Base-by-base conservation (phyloP, 345 rosid species). In the Salix koriyanagi region DNA sequence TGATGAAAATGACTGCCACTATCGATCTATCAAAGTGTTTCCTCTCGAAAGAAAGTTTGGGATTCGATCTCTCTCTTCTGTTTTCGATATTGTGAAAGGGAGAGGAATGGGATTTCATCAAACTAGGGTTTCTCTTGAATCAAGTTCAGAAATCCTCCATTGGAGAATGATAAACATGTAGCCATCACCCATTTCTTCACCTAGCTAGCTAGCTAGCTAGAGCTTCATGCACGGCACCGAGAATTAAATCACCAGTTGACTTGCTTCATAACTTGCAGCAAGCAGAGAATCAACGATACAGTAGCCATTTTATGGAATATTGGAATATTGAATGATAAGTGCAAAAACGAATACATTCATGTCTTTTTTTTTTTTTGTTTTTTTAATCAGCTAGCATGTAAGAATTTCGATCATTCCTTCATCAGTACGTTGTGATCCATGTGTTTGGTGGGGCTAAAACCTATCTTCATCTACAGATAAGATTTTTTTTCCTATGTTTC, bases 161-260 rank as follows among this genome's bases (percentile, higher is more conserved):
- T 23, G 67, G 56, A 50, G 23, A 28, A 41, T n/a, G n/a, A 18
- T 25, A 50, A 28, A 15, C 16, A 65, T 65, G 30, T 21, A 21
- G 10, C 36, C 36, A 34, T 1, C 8, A 48, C 26, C 19, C 56
- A 64, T 64, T 30, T 30, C 3, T 15, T n/a, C 21, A 30, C 14
- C 60, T 25, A n/a, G 9, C 39, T 19, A 65, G 18, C 16, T 11
- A 34, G 6, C 60, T 39, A 14, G 15, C 39, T 11, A 34, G 5
- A 42, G 21, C 42, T 8, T 50, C 30, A 15, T 1, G 50, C 14
- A 11, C 0, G 2, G 48, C 1, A 44, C 10, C 10, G 66, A 9
- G 71, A 75, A 75, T 39, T 18, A 54, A 67, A 67, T 75, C 78
- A 75, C 66, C 54, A 75, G 67, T 67, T 75, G 78, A 75, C 54